Percentiles rank a stretch among this genome's conserved stretches.
Conservation (phyloP, 192 early-diverging fungal species). For the Gonapodya prolifera region DNA sequence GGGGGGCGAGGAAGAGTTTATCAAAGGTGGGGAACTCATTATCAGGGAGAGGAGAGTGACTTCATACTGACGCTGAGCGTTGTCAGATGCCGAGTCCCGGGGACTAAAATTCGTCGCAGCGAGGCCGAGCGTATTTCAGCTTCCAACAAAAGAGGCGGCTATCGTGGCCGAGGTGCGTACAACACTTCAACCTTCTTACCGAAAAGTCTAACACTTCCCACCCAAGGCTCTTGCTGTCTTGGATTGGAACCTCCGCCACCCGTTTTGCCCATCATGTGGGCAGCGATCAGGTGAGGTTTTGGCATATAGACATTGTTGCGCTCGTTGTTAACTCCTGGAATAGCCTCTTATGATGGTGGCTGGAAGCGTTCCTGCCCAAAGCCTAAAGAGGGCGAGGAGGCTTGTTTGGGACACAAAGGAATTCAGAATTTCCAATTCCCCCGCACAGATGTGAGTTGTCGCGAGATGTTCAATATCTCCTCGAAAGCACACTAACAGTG, state of each 20-base stretch:
- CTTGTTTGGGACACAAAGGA: conserved; percentile 31
- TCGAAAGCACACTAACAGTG: background rate
- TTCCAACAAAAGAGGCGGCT: conserved; percentile 23
- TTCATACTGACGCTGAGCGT: background rate
- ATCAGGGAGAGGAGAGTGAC: background rate
- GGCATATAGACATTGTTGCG: background rate
- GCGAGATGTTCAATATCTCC: background rate
- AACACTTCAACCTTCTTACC: background rate
- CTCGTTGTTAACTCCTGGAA: background rate
- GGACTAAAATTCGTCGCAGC: conserved; percentile 9
- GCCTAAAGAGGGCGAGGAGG: conserved; percentile 7
- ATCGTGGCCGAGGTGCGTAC: conserved; percentile 34
- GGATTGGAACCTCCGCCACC: conserved; percentile 43
- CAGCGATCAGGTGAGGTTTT: conserved; percentile 1
- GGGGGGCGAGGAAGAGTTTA: background rate
- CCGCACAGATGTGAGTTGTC: conserved; percentile 25
- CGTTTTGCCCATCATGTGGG: conserved; percentile 41
- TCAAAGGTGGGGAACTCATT: background rate
- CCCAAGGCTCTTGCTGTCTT: conserved; percentile 29
- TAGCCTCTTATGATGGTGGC: conserved; percentile 31
- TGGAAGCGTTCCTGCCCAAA: conserved; percentile 30
- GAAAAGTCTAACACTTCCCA: background rate
- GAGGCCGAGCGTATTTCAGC: conserved; percentile 27
- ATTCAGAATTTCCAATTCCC: conserved; percentile 44
- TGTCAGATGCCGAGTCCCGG: background rate